Evolutionary conservation across 2,329 filamentous ascomycete genomes (phyloP), one percentile per base, ranked within the genome.

Genomic region (Colletotrichum kahawae): DNA sequence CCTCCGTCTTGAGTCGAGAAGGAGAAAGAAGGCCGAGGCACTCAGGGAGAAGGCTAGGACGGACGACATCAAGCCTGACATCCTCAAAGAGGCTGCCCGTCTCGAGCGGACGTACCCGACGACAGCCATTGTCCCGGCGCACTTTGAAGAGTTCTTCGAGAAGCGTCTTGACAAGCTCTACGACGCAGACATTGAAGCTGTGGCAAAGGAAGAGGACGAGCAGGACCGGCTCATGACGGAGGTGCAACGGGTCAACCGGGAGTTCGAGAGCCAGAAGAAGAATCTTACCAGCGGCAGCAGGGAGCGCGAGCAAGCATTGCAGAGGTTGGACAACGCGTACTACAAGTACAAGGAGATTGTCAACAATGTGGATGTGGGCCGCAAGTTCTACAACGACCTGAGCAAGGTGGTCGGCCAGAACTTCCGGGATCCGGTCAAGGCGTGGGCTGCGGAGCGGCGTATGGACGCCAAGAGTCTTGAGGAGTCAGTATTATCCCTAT

Each of bases 371-470:
- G 96, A 98, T 78, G 95, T 94, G 0, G 97, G 95, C 1, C 90
- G 96, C 68, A 98, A 97, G 82, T 99, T 99, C 82, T 99, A 98
- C 87, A 99, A 99, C 79, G 96, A 98, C 81, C 89, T 99, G 6
- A 95, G 94, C 62, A 95, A 94, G 84, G 95, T 98, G 77, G 94
- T 98, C 1, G 93, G 92, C 1, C 87, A 87, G 48, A 89, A 93
- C 12, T 98, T 98, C 82, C 90, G 95, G 21, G 96, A 98, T 78
- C 83, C 88, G 71, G 94, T 95, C 43, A 93, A 92, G 78, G 90
- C 90, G 2, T 98, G 97, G 88, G 94, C 94, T 1, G 93, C 95
- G 33, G 92, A 95, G 81, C 89, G 97, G 67, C 91, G 95, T 66
- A 91, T 93, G 77, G 96, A 98, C 79, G 95, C 95, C 0, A 91